A percentile compares a stretch with the other conserved stretches of the same genome.
Evolutionary conservation across 2,329 filamentous ascomycete genomes (phyloP).

Genomic region (Ambrosiella beaveri): DNA sequence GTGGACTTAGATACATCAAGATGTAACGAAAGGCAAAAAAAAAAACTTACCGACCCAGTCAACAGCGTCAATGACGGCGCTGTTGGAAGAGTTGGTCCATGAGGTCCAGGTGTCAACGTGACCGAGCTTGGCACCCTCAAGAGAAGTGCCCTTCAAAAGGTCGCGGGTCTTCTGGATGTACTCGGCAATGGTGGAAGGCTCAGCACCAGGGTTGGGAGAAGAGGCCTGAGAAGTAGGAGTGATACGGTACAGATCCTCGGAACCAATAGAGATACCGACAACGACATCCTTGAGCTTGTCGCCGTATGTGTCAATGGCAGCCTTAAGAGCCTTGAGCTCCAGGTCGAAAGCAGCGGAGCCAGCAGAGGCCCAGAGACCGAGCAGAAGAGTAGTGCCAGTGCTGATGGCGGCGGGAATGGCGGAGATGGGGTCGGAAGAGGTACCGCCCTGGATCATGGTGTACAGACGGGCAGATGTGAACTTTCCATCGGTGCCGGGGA

Average conservation of each 20-base stretch:
- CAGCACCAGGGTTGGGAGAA: slow-evolving; percentile 43
- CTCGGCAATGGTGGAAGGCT: slow-evolving; percentile 41
- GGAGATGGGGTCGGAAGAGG: slow-evolving; percentile 44
- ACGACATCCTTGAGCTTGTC: slow-evolving; percentile 46
- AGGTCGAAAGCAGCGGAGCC: slow-evolving; percentile 46
- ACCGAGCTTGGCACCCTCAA: slow-evolving; percentile 45
- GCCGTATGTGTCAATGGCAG: slow-evolving; percentile 53
- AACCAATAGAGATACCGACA: slow-evolving; percentile 70
- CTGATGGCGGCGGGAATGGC: slow-evolving; percentile 71
- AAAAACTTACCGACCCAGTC: slow-evolving; percentile 47
- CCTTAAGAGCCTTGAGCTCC: slow-evolving; percentile 55
- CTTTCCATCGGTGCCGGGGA: slow-evolving; percentile 41
- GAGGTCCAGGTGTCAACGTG: slow-evolving; percentile 85
- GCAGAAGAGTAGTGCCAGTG: slow-evolving; percentile 59
- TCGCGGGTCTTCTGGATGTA: slow-evolving; percentile 56
- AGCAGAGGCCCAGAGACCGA: slow-evolving; percentile 70
- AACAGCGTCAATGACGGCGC: slow-evolving; percentile 45
- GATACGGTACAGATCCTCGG: slow-evolving; percentile 71
- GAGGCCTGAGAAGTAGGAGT: slow-evolving; percentile 51
- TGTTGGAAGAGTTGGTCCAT: slow-evolving; percentile 58
- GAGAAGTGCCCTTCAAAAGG: slow-evolving; percentile 43
- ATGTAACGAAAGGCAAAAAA: background rate
- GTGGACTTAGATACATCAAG: background rate
- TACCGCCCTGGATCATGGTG: slow-evolving; percentile 44
- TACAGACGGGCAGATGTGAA: slow-evolving; percentile 60